Evolutionary conservation across 768 basidiomycete species (phyloP).

Genomic region (Boletus rubescentipes): DNA sequence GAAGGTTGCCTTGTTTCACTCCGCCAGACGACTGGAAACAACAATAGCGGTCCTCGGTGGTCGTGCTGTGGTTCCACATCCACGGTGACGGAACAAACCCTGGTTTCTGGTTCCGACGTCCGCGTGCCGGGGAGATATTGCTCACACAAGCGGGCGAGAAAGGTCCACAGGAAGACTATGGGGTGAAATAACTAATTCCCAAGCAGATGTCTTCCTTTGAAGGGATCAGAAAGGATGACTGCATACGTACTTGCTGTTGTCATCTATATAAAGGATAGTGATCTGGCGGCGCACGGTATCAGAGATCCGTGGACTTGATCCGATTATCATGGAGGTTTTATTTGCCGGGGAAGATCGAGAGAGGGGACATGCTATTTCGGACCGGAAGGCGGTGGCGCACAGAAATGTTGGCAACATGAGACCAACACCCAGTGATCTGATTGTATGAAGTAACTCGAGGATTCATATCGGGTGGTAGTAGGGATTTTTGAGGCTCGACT

Average conservation of each 20-base stretch:
- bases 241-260: neutral
- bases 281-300: neutral
- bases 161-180: neutral
- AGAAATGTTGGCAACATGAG: neutral
- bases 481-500: too few species aligned
- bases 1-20: neutral
- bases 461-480: neutral
- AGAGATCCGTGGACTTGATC: slow-evolving; percentile 7
- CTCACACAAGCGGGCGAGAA: neutral
- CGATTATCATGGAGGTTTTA: slow-evolving; percentile 1
- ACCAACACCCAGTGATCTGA: neutral
- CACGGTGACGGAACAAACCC: neutral
- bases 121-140: neutral
- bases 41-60: neutral
- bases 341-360: neutral
- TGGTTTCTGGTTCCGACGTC: neutral
- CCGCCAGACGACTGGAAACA: neutral
- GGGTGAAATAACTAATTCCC: neutral
- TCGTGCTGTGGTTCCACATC: neutral
- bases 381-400: neutral
- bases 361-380: neutral
- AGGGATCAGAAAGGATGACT: neutral
- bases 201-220: neutral
- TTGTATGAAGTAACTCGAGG: neutral
- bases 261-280: neutral